phyloP scores from a whole-genome alignment of 768 basidiomycete genomes.

The Termitomyces sp. region DNA sequence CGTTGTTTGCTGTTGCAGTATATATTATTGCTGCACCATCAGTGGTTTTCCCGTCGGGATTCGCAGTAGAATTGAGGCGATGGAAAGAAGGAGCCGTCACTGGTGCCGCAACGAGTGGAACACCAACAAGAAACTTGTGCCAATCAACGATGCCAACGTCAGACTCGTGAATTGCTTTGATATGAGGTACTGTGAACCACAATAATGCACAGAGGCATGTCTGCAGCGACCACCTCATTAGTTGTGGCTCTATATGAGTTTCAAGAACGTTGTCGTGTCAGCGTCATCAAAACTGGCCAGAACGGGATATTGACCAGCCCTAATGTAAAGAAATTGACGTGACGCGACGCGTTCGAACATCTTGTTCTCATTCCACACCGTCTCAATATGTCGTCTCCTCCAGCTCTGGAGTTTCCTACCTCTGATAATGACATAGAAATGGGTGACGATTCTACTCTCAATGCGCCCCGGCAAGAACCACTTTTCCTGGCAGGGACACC shows the following conservation, averaged over 20 bases:
- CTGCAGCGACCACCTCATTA: constrained; percentile 12
- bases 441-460: constrained; percentile 34
- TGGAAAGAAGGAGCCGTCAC: constrained; percentile 62
- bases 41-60: not conserved
- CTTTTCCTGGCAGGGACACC: constrained; percentile 57
- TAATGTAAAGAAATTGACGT: constrained; percentile 46
- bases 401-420: constrained; percentile 59
- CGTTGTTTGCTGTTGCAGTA: constrained; percentile 69
- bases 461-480: constrained; percentile 38
- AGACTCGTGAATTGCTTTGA: constrained; percentile 59
- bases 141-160: constrained; percentile 86
- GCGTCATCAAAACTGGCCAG: no score
- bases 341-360: constrained; percentile 45
- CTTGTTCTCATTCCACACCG: constrained; percentile 9
- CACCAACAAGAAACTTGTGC: constrained; percentile 76
- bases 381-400: constrained; percentile 60
- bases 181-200: constrained; percentile 4
- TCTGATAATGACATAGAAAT: constrained; percentile 61
- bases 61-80: not conserved
- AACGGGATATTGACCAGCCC: constrained; percentile 32
- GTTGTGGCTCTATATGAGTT: not conserved
- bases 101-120: constrained; percentile 52
- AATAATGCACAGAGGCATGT: constrained; percentile 2
- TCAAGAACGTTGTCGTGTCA: no score
- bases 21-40: constrained; percentile 47